phyloP scores from a whole-genome alignment of 257 asterid genomes.

The Solanum virginianum region DNA sequence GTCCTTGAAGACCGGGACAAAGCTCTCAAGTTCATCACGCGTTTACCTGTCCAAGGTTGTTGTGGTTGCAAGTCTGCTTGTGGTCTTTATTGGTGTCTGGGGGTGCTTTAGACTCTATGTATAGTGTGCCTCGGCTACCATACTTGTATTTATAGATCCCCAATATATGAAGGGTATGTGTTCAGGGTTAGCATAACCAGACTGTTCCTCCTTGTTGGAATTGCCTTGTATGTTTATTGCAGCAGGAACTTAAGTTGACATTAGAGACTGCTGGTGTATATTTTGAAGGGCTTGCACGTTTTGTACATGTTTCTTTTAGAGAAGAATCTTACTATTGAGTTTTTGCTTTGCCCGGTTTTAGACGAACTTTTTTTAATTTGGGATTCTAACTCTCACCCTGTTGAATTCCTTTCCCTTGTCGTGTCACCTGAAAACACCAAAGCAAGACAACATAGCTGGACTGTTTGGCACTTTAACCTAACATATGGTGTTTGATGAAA shows the following conservation, averaged over 20 bases:
- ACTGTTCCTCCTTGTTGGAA: not conserved
- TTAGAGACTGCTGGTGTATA: not conserved
- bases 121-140: not conserved
- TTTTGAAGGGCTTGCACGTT: not conserved
- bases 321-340: not conserved
- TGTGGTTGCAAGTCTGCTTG: slow-evolving; percentile 25
- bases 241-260: not conserved
- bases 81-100: slow-evolving; percentile 28
- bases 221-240: not conserved
- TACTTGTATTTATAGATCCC: not conserved
- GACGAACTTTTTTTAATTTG: not conserved
- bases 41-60: slow-evolving; percentile 31
- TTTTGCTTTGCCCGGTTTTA: not conserved
- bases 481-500: not conserved
- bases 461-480: not conserved
- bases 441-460: not conserved
- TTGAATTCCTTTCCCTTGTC: not conserved
- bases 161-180: not conserved
- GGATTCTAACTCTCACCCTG: not conserved
- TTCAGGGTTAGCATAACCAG: not conserved
- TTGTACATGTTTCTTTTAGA: not conserved
- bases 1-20: slow-evolving; percentile 1
- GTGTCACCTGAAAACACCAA: not conserved
- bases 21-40: slow-evolving; percentile 4
- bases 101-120: slow-evolving; percentile 2